Evolutionary conservation across 1,284 basidiomycete genomes (phyloP).

Genomic region (Cryptococcus sp.): DNA sequence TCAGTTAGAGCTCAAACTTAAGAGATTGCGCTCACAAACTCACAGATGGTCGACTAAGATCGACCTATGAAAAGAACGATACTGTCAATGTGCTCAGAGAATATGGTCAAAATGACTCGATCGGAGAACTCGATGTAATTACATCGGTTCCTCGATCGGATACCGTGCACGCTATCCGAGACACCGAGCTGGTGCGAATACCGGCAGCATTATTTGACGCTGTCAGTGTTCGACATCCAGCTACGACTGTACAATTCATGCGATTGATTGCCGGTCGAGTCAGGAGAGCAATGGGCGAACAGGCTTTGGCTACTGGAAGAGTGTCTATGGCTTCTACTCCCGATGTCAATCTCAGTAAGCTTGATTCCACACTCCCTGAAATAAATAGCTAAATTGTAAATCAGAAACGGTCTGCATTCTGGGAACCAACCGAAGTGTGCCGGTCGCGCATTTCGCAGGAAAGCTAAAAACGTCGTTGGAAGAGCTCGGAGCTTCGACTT

Average conservation of each 20-base stretch:
- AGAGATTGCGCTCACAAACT: background rate
- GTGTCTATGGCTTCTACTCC: conserved; percentile 17
- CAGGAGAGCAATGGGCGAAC: conserved; percentile 67
- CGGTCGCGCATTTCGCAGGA: conserved; percentile 78
- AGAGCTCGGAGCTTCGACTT: conserved; percentile 79
- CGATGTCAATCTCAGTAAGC: conserved; percentile 78
- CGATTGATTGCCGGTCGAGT: conserved; percentile 91
- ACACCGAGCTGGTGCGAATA: conserved; percentile 97
- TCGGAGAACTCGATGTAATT: conserved; percentile 90
- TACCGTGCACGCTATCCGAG: conserved; percentile 95
- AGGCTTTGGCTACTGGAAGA: conserved; percentile 16
- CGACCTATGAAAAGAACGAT: conserved; percentile 61
- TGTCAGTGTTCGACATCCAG: conserved; percentile 84
- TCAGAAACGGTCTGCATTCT: conserved; percentile 46
- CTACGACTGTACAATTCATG: conserved; percentile 92
- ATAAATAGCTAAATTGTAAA: background rate
- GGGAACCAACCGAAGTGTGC: conserved; percentile 66
- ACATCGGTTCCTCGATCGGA: conserved; percentile 81
- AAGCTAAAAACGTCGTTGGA: conserved; percentile 84
- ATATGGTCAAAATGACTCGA: conserved; percentile 77
- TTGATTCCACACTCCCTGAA: background rate
- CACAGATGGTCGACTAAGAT: conserved; percentile 76
- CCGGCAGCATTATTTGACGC: conserved; percentile 97
- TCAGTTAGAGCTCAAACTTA: conserved; percentile 1
- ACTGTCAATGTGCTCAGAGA: conserved; percentile 81